Evolutionary conservation across 306 rosid species (phyloP), one percentile per base, ranked within the genome.

Genomic region (Macrotyloma uniflorum): DNA sequence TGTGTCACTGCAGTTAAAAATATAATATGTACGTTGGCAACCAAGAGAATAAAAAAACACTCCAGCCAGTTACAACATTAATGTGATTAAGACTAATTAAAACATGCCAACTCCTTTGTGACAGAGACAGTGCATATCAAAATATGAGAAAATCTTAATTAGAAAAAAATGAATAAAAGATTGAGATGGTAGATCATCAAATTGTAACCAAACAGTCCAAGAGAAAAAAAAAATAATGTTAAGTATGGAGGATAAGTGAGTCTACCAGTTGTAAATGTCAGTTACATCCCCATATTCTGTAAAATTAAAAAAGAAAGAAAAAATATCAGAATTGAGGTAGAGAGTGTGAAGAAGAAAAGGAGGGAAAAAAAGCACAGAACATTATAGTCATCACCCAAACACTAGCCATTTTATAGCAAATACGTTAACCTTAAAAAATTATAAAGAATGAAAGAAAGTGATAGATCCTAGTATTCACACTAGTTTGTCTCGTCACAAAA

Each of bases 241-340:
- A 43, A 36, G 33, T 72, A 23, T 67, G 70, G 64, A 82, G 80
- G 62, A 76, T 43, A 63, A 83, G 85, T 73, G 32, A 65, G 69
- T 61, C 72, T 90, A 94, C 98, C 98, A 94, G 88, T 79, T 94
- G 83, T 94, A 92, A 61, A 94, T 92, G 86, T 94, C 93, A 2
- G 98, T 94, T 49, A 94, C 88, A 84, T 94, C 96, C 75, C 97
- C 98, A 79, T 90, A 94, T 86, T 92, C 98, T 94, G 98, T 47
- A 81, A 62, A 77, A 66, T 20, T 30, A 47, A 46, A 50, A 18
- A 38, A 66, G 42, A 23, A 63, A 28, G 20, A 74, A 74, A 71
- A 79, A 19, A 36, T 58, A 73, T 76, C 73, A 69, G 77, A 76
- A 59, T 53, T 67, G 75, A 54, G 61, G 50, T 49, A 63, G 51